Percentiles rank a stretch among this genome's conserved stretches.
phyloP scores from a whole-genome alignment of 2,329 filamentous ascomycete genomes.

The Hymenoscyphus salicellus region DNA sequence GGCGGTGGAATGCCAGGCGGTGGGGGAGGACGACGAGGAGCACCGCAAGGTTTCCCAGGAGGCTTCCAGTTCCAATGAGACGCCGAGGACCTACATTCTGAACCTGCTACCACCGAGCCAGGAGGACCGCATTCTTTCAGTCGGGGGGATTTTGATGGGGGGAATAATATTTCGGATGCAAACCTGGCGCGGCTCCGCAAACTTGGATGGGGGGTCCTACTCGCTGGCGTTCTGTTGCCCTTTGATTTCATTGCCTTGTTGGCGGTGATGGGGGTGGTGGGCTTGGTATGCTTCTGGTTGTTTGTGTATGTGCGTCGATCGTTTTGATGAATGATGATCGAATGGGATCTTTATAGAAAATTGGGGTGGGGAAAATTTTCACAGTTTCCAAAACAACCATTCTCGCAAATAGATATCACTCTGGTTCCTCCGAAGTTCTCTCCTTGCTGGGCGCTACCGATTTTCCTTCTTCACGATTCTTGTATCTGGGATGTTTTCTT shows the following conservation, averaged over 20 bases:
- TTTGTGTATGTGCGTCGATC: slow-evolving; percentile 24
- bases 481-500: neutral
- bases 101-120: slow-evolving; percentile 10
- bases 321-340: slow-evolving; percentile 3
- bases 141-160: slow-evolving; percentile 7
- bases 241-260: slow-evolving; percentile 32
- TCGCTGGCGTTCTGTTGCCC: slow-evolving; percentile 33
- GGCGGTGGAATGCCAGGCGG: slow-evolving; percentile 50
- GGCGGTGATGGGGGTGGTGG: slow-evolving; percentile 24
- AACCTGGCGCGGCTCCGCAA: slow-evolving; percentile 28
- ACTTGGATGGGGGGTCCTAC: slow-evolving; percentile 31
- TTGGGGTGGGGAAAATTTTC: neutral
- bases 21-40: slow-evolving; percentile 29
- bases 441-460: neutral
- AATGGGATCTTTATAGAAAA: slow-evolving; percentile 1
- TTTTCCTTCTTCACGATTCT: neutral
- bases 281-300: slow-evolving; percentile 31
- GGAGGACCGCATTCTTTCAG: slow-evolving; percentile 5
- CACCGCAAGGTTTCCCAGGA: slow-evolving; percentile 44
- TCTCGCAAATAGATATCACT: slow-evolving; percentile 1
- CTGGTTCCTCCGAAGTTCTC: neutral
- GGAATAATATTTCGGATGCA: slow-evolving; percentile 20
- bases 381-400: neutral
- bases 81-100: slow-evolving; percentile 26
- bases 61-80: slow-evolving; percentile 59